Conservation (phyloP, 352 stramenopile species). For the Globisporangium heterothallicum region DNA sequence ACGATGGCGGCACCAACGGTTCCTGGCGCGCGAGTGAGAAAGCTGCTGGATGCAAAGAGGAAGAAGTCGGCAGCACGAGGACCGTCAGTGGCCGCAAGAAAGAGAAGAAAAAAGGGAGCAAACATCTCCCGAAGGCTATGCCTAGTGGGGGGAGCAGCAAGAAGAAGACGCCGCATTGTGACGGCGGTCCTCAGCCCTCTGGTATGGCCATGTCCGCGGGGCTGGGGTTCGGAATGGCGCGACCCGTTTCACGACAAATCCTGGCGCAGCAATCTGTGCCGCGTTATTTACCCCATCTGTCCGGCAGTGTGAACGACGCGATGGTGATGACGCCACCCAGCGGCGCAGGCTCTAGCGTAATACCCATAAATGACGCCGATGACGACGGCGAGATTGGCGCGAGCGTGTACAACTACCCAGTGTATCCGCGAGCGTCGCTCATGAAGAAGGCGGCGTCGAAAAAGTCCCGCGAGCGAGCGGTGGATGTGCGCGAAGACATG, state of each 20-base stretch:
- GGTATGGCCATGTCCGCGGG: slow-evolving; percentile 15
- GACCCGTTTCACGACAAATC: slow-evolving; percentile 38
- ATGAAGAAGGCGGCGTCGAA: slow-evolving; percentile 44
- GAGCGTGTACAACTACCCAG: slow-evolving; percentile 54
- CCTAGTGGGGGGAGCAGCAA: slow-evolving; percentile 24
- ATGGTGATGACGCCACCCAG: slow-evolving; percentile 5
- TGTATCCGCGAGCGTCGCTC: slow-evolving; percentile 34
- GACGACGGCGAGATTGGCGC: slow-evolving; percentile 17
- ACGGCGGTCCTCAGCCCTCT: slow-evolving; percentile 4
- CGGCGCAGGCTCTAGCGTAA: background rate
- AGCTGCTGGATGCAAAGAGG: slow-evolving; percentile 22
- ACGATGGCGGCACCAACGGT: slow-evolving; percentile 8
- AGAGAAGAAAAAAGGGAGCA: slow-evolving; percentile 33
- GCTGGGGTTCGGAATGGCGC: slow-evolving; percentile 28
- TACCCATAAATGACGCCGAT: slow-evolving; percentile 13
- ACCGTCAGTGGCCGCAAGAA: slow-evolving; percentile 25
- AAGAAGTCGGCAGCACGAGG: slow-evolving; percentile 22
- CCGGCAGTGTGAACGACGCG: slow-evolving; percentile 20
- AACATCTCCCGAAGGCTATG: slow-evolving; percentile 33
- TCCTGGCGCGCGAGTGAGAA: slow-evolving; percentile 13
- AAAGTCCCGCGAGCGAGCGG: slow-evolving; percentile 32
- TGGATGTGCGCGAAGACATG: slow-evolving; percentile 36
- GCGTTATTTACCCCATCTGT: slow-evolving; percentile 40
- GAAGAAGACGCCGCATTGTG: slow-evolving; percentile 22
- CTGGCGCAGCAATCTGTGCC: slow-evolving; percentile 28